phyloP scores from a whole-genome alignment of 257 asterid genomes.

The Cinchona pubescens region DNA sequence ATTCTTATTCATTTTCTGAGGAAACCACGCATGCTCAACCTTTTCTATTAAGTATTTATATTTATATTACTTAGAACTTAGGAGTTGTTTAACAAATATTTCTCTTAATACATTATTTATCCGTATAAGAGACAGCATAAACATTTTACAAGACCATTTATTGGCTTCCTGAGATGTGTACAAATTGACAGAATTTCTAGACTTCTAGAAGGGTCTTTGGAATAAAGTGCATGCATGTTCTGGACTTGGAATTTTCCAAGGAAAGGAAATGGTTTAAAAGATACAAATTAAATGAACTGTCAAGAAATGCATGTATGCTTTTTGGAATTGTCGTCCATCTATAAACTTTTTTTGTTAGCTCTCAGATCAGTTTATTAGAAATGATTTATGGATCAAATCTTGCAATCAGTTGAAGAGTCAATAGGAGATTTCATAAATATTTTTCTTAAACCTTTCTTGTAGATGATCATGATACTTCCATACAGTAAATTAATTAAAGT shows the following conservation, averaged over 20 bases:
- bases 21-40: constrained; percentile 4
- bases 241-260: not conserved
- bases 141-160: not conserved
- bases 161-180: too few species aligned
- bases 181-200: not conserved
- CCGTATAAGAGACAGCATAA: not conserved
- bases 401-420: too few species aligned
- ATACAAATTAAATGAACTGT: not conserved
- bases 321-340: not conserved
- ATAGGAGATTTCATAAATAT: too few species aligned
- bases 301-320: not conserved
- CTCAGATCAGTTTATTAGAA: too few species aligned
- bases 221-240: not conserved
- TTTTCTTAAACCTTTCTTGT: too few species aligned
- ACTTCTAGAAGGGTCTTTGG: not conserved
- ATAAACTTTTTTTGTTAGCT: too few species aligned
- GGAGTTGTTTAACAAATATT: not conserved
- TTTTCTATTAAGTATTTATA: not conserved
- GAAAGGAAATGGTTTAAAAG: not conserved
- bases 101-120: not conserved
- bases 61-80: not conserved
- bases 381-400: too few species aligned
- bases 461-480: too few species aligned
- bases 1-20: not conserved
- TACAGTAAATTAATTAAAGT: too few species aligned